Conservation (phyloP, 2,329 filamentous ascomycete species). For the Xylaria sp. region DNA sequence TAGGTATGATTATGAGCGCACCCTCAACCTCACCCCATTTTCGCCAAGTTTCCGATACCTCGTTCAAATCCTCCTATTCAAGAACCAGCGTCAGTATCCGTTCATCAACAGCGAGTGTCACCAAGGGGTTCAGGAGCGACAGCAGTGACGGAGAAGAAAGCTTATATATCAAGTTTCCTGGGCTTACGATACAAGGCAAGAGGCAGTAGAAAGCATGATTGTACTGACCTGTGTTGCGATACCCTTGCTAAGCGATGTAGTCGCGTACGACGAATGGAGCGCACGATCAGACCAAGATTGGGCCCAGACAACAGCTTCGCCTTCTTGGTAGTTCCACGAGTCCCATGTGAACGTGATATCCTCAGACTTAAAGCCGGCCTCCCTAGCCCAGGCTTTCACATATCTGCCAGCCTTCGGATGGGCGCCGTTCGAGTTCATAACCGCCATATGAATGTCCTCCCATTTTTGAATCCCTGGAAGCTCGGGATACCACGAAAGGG, state of each 20-base stretch:
- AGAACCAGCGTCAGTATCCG: not conserved
- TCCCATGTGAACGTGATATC: conserved; percentile 25
- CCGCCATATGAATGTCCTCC: conserved; percentile 19
- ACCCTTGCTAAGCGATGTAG: conserved; percentile 4
- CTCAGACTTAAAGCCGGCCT: conserved; percentile 13
- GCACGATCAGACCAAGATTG: conserved; percentile 23
- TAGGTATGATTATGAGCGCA: conserved; percentile 26
- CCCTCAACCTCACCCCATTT: conserved; percentile 21
- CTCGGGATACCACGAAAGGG: conserved; percentile 25
- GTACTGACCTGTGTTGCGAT: conserved; percentile 12
- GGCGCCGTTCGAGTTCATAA: conserved; percentile 12
- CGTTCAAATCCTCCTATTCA: conserved; percentile 16
- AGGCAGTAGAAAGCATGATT: not conserved
- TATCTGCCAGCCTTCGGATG: conserved; percentile 26
- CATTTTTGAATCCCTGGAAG: conserved; percentile 18
- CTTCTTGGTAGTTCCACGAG: conserved; percentile 27
- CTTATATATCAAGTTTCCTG: not conserved
- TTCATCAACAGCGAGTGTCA: not conserved
- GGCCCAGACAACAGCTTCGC: conserved; percentile 16
- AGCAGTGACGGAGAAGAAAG: not conserved
- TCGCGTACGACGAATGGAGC: conserved; percentile 19
- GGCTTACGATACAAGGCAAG: not conserved
- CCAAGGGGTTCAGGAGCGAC: not conserved
- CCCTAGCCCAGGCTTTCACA: conserved; percentile 23
- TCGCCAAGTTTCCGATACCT: conserved; percentile 20